These are phyloP conservation scores for Verticillium albo-atrum DNA, from an alignment of 2,329 filamentous ascomycete species.

Conservation along the genomic window DNA sequence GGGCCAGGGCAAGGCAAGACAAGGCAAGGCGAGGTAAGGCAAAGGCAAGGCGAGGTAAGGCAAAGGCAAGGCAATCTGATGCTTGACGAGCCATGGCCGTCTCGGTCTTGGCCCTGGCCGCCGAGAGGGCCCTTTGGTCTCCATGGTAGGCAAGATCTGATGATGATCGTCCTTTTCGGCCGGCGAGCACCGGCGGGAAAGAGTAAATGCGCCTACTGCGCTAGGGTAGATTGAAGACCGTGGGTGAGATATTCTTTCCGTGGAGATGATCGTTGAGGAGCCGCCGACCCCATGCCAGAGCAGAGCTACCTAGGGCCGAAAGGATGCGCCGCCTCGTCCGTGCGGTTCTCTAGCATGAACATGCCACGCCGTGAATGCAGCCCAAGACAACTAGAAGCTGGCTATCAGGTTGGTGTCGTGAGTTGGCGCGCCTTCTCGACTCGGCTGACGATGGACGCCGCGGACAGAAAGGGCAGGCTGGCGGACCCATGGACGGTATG, in stretches of 20 bases:
- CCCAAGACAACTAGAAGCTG: not conserved
- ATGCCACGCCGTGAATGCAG: not conserved
- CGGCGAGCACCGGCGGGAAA: not conserved
- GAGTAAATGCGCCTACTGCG: not conserved
- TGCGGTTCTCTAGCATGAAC: not conserved
- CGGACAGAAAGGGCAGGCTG: not conserved
- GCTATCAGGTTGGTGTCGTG: not conserved
- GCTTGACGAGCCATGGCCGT: not conserved
- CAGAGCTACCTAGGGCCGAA: not conserved
- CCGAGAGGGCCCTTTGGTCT: not conserved
- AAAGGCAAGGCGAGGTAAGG: too few relatives aligned
- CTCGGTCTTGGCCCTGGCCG: not conserved
- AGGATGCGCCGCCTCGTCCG: not conserved
- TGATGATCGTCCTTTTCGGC: not conserved
- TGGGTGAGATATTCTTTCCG: not conserved
- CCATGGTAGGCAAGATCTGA: not conserved
- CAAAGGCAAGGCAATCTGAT: not conserved
- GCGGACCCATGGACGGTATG: not conserved
- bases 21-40: not conserved
- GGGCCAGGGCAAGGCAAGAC: not conserved
- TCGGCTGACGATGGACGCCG: not conserved
- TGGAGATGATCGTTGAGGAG: not conserved
- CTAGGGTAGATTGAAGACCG: not conserved
- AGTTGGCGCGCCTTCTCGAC: not conserved
- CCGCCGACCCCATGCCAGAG: not conserved